A percentile compares a stretch with the other conserved stretches of the same genome.
Conservation (phyloP, 768 basidiomycete genomes). For the Rhodotorula babjevae region DNA sequence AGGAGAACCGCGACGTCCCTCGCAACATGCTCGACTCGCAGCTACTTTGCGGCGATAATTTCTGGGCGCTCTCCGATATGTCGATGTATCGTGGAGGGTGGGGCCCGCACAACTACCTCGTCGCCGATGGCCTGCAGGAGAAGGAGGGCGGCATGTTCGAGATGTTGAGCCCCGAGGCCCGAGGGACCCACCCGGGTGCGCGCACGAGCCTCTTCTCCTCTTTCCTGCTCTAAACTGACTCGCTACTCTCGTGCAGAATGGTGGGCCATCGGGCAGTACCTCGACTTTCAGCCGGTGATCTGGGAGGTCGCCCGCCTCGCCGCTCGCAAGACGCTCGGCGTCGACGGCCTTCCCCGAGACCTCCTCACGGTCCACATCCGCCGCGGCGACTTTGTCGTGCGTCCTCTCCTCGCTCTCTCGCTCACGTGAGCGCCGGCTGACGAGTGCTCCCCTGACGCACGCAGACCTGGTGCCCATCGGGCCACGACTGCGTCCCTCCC, state of each 20-base stretch:
- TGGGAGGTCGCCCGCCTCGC: conserved; percentile 24
- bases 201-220: background rate
- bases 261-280: conserved; percentile 14
- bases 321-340: conserved; percentile 7
- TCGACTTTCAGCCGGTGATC: conserved; percentile 15
- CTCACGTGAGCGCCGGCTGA: too few species aligned
- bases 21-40: conserved; percentile 6
- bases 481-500: conserved; percentile 10
- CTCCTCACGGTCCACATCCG: conserved; percentile 13
- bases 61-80: background rate
- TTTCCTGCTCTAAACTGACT: background rate
- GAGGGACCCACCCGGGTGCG: conserved; percentile 12
- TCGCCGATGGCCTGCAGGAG: conserved; percentile 7
- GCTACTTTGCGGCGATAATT: conserved; percentile 8
- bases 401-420: background rate
- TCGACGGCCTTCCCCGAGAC: background rate
- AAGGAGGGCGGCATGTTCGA: conserved; percentile 1
- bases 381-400: conserved; percentile 13
- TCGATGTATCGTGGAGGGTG: background rate
- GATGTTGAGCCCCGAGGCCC: background rate
- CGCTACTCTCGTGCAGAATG: background rate
- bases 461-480: background rate
- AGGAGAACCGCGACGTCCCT: background rate
- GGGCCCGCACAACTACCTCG: background rate
- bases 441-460: background rate